Percentiles rank a stretch among this genome's conserved stretches.
phyloP scores from a whole-genome alignment of 176 grass and related monocot species.

The Metroxylon sagu region DNA sequence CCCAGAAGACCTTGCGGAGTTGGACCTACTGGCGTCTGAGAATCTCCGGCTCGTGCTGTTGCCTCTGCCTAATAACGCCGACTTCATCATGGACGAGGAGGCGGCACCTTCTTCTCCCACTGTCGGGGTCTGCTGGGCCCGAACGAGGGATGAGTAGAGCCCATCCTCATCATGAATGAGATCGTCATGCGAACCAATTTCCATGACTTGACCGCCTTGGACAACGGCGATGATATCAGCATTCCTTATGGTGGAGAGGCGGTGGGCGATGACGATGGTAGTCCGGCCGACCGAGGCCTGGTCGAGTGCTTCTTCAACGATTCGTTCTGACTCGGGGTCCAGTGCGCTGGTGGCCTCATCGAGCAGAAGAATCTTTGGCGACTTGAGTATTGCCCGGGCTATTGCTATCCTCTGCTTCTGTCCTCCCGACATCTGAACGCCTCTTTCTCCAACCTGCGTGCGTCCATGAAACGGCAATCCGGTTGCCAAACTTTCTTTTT shows the following conservation, averaged over 20 bases:
- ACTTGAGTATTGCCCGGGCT: slow-evolving; percentile 81
- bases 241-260: slow-evolving; percentile 78
- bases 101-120: slow-evolving; percentile 24
- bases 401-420: slow-evolving; percentile 99
- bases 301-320: slow-evolving; percentile 92
- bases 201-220: slow-evolving; percentile 67
- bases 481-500: no score
- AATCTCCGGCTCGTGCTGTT: slow-evolving; percentile 76
- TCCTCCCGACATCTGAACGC: slow-evolving; percentile 91
- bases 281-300: slow-evolving; percentile 65
- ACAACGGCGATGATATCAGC: slow-evolving; percentile 85
- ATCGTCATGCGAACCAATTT: slow-evolving; percentile 80
- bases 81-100: slow-evolving; percentile 8
- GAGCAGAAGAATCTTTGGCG: slow-evolving; percentile 92
- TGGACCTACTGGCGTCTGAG: slow-evolving; percentile 64
- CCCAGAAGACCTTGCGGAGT: slow-evolving; percentile 50
- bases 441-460: slow-evolving; percentile 73
- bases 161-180: slow-evolving; percentile 58
- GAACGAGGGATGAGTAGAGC: slow-evolving; percentile 73
- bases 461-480: no score
- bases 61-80: slow-evolving; percentile 23
- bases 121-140: slow-evolving; percentile 63
- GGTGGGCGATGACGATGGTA: slow-evolving; percentile 85
- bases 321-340: slow-evolving; percentile 75
- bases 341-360: slow-evolving; percentile 93